Conservation (phyloP, 2,329 filamentous ascomycete genomes). For the Calonectria pseudoreteaudii region DNA sequence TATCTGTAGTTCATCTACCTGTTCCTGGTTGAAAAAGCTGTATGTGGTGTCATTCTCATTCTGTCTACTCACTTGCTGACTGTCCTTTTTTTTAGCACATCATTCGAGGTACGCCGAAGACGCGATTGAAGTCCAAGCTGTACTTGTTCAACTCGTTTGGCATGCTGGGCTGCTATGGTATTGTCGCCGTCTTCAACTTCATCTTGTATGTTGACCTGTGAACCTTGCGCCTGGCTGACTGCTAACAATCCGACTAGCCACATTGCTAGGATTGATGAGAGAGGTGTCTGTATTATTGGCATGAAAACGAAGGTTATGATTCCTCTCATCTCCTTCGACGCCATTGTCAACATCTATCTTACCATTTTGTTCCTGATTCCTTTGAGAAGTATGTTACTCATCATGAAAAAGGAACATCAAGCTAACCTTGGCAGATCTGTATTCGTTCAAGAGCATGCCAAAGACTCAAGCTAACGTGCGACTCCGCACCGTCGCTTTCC, state of each 20-base stretch:
- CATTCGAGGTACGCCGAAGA: constrained; percentile 63
- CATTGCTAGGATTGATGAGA: constrained; percentile 64
- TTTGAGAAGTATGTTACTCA: constrained; percentile 59
- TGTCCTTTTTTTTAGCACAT: constrained; percentile 64
- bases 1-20: constrained; percentile 65
- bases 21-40: constrained; percentile 73
- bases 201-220: constrained; percentile 62
- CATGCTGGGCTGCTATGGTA: constrained; percentile 60
- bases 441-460: constrained; percentile 63
- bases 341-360: constrained; percentile 72
- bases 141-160: constrained; percentile 72
- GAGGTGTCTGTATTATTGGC: constrained; percentile 71
- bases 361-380: constrained; percentile 72
- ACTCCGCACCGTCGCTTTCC: constrained; percentile 64
- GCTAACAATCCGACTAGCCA: constrained; percentile 53
- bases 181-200: constrained; percentile 69
- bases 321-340: constrained; percentile 71
- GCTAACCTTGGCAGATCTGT: constrained; percentile 55
- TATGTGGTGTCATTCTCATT: constrained; percentile 47
- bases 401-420: background rate
- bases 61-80: background rate
- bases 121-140: constrained; percentile 65
- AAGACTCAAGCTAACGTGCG: constrained; percentile 54
- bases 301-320: constrained; percentile 70
- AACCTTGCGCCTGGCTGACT: background rate